phyloP scores from a whole-genome alignment of 192 early-diverging fungal genomes.

The Spizellomyces sp. region DNA sequence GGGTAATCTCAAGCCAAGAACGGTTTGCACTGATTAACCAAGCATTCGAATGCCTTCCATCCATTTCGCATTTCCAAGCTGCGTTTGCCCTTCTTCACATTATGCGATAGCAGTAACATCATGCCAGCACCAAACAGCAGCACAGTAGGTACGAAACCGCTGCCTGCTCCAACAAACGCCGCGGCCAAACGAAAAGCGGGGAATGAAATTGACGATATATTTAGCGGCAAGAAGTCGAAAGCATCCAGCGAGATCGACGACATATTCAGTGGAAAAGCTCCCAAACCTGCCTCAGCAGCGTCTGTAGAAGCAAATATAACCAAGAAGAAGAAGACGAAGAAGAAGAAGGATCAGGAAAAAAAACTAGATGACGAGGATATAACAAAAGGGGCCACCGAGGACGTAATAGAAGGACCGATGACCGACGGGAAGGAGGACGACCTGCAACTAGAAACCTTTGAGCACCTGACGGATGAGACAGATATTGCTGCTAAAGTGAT shows the following conservation, averaged over 20 bases:
- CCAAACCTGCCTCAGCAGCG: not conserved
- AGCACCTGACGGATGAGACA: slow-evolving; percentile 8
- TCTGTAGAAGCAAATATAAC: not conserved
- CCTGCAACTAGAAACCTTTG: slow-evolving; percentile 19
- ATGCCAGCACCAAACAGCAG: not conserved
- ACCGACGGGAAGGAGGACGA: not conserved
- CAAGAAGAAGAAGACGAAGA: not conserved
- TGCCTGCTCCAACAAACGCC: not conserved
- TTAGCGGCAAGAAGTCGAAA: slow-evolving; percentile 27
- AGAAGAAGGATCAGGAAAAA: slow-evolving; percentile 3
- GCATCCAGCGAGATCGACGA: slow-evolving; percentile 25
- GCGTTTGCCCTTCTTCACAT: not conserved
- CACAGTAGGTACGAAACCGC: not conserved
- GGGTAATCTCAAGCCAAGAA: not conserved
- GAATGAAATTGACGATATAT: slow-evolving; percentile 32
- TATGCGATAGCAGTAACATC: not conserved
- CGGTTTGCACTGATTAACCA: not conserved
- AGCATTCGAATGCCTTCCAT: not conserved
- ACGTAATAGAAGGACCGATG: not conserved
- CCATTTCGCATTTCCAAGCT: not conserved
- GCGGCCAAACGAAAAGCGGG: slow-evolving; percentile 14
- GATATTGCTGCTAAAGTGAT: slow-evolving; percentile 7
- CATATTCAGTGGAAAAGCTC: slow-evolving; percentile 23
- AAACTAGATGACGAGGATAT: not conserved
- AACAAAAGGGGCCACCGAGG: not conserved